Percentiles rank a stretch among this genome's conserved stretches.
Conservation (phyloP, 116 monocot species). For the Cymodocea nodosa region DNA sequence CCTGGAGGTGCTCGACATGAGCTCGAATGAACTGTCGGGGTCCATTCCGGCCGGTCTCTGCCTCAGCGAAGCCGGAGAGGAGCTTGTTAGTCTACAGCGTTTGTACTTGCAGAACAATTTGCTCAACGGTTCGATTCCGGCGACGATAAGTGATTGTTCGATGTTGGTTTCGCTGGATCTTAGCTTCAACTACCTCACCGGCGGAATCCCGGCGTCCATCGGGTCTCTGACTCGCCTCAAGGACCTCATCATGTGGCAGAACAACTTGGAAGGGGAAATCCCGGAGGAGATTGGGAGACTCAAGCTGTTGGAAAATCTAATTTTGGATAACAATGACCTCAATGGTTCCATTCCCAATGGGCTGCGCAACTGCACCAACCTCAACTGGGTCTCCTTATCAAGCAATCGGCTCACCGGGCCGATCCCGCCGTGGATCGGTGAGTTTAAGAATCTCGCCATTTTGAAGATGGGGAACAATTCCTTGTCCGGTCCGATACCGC, state of each 20-base stretch:
- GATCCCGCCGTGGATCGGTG: constrained; percentile 54
- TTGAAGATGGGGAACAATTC: constrained; percentile 74
- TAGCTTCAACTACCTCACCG: constrained; percentile 61
- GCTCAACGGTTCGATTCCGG: constrained; percentile 39
- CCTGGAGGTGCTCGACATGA: constrained; percentile 47
- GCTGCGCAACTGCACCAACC: constrained; percentile 29
- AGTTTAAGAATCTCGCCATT: constrained; percentile 37
- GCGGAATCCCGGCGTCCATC: constrained; percentile 46
- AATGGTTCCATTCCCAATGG: constrained; percentile 43
- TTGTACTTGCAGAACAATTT: constrained; percentile 63
- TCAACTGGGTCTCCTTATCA: constrained; percentile 60
- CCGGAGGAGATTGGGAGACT: constrained; percentile 31
- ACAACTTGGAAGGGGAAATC: constrained; percentile 46
- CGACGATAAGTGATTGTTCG: constrained; percentile 40
- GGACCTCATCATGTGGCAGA: constrained; percentile 68
- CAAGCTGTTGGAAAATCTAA: constrained; percentile 31
- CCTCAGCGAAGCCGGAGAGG: constrained; percentile 1
- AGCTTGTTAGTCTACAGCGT: constrained; percentile 15
- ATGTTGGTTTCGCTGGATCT: constrained; percentile 46
- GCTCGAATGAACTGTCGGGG: constrained; percentile 42
- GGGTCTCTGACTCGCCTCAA: constrained; percentile 29
- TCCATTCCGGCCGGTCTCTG: constrained; percentile 43
- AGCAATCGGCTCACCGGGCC: constrained; percentile 45
- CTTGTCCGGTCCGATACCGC: constrained; percentile 46
- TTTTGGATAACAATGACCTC: constrained; percentile 59